Evolutionary conservation across 1,284 basidiomycete genomes (phyloP).

Genomic region (Laetiporus sulphureus): DNA sequence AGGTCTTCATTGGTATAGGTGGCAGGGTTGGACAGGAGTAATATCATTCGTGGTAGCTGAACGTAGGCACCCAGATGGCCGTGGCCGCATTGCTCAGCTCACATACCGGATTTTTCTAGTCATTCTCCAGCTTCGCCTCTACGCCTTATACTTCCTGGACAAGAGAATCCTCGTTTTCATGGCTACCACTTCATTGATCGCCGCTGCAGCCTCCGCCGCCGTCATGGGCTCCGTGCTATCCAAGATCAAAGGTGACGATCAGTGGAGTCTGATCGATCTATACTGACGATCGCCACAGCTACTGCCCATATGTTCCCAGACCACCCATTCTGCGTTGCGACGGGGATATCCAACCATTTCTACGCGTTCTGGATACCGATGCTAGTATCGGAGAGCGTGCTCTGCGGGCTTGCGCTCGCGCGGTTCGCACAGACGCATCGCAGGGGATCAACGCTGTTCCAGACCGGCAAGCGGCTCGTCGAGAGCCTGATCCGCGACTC

Average conservation of each 20-base stretch:
- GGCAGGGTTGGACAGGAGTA: constrained; percentile 55
- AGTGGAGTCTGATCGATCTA: not conserved
- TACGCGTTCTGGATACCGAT: constrained; percentile 56
- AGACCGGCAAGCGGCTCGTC: constrained; percentile 38
- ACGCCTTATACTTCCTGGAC: constrained; percentile 49
- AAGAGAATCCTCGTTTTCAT: constrained; percentile 42
- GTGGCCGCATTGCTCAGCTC: not conserved
- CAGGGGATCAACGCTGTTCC: constrained; percentile 26
- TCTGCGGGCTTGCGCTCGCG: constrained; percentile 42
- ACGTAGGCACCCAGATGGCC: constrained; percentile 27
- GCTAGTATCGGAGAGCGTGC: constrained; percentile 42
- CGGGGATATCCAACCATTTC: constrained; percentile 33
- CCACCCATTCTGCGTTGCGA: constrained; percentile 36
- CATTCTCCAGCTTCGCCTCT: constrained; percentile 56
- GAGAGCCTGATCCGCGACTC: constrained; percentile 48
- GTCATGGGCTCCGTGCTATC: constrained; percentile 38
- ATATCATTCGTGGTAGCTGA: constrained; percentile 46
- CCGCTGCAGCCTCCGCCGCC: constrained; percentile 34
- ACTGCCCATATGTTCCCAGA: constrained; percentile 19
- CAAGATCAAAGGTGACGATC: constrained; percentile 25
- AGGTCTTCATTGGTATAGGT: constrained; percentile 43
- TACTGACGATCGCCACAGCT: constrained; percentile 7
- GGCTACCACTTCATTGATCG: constrained; percentile 32
- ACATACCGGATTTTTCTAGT: constrained; percentile 25
- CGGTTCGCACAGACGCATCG: constrained; percentile 40